Conservation (phyloP, 2,329 filamentous ascomycete genomes). For the Penicillium sp. region DNA sequence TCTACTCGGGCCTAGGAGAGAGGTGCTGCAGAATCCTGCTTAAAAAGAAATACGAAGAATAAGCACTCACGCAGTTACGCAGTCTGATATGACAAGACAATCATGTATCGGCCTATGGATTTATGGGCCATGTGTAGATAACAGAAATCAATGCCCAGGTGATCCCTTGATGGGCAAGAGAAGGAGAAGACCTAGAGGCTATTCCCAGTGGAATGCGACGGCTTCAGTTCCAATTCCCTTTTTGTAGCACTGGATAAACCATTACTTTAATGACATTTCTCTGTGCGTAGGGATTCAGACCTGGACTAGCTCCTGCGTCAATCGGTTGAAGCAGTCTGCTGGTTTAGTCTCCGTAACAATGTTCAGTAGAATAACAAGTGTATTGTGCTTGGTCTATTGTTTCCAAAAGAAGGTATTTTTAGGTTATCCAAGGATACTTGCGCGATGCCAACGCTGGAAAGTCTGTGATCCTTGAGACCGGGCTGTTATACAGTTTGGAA, state of each 20-base stretch:
- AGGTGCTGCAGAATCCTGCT: conserved; percentile 16
- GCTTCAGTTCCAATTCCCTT: no score
- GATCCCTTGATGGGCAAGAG: neutral
- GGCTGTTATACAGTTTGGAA: neutral
- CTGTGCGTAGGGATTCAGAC: neutral
- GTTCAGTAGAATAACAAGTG: neutral
- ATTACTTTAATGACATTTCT: neutral
- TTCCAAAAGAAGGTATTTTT: neutral
- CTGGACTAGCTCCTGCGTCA: neutral
- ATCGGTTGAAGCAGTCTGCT: neutral
- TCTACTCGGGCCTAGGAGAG: conserved; percentile 34
- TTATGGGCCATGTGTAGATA: neutral
- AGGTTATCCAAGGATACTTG: neutral
- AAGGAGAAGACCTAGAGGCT: neutral
- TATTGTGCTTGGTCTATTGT: neutral
- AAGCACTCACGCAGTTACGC: neutral
- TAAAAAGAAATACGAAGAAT: conserved; percentile 4
- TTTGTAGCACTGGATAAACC: neutral
- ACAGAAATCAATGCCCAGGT: neutral
- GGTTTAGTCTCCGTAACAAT: neutral
- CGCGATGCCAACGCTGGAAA: neutral
- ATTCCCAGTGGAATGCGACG: neutral
- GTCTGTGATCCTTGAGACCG: no score
- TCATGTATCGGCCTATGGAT: neutral
- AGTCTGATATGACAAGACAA: neutral